phyloP scores from a whole-genome alignment of 148 eudicot species.

The Heliamphora exappendiculata region DNA sequence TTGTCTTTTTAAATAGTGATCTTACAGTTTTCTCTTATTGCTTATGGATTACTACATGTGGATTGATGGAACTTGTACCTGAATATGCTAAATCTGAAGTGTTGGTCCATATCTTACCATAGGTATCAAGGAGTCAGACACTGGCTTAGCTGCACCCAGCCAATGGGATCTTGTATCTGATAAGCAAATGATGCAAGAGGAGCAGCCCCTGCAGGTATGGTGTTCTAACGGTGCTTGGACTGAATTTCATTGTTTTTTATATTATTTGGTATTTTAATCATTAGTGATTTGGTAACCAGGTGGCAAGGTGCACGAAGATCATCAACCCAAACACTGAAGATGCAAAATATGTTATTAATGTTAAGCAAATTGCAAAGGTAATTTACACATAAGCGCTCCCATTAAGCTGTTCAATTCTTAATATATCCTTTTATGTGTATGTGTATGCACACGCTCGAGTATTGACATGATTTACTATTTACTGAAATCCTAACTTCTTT shows the following conservation, averaged over 20 bases:
- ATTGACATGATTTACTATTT: background rate
- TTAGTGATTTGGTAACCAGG: slow-evolving; percentile 36
- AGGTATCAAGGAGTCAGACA: slow-evolving; percentile 98
- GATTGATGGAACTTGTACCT: background rate
- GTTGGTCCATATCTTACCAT: slow-evolving; percentile 6
- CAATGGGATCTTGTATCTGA: slow-evolving; percentile 98
- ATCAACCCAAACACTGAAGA: slow-evolving; percentile 94
- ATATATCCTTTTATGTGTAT: background rate
- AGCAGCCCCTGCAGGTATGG: slow-evolving; percentile 91
- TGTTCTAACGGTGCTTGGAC: background rate
- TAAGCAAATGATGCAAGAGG: slow-evolving; percentile 99
- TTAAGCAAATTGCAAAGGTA: slow-evolving; percentile 95
- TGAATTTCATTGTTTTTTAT: background rate
- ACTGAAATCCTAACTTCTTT: background rate
- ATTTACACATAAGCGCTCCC: too few species aligned
- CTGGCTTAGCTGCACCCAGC: slow-evolving; percentile 92
- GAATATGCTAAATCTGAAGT: background rate
- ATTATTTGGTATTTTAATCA: background rate
- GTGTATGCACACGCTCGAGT: background rate
- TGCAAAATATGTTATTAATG: slow-evolving; percentile 91
- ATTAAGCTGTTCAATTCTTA: background rate
- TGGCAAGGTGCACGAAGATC: slow-evolving; percentile 95
- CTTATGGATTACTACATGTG: too few species aligned
- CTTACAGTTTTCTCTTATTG: background rate
- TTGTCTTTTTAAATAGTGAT: too few species aligned